A percentile compares a stretch with the other conserved stretches of the same genome.
phyloP scores from a whole-genome alignment of 164 flowering plant species.

The Piper betle region DNA sequence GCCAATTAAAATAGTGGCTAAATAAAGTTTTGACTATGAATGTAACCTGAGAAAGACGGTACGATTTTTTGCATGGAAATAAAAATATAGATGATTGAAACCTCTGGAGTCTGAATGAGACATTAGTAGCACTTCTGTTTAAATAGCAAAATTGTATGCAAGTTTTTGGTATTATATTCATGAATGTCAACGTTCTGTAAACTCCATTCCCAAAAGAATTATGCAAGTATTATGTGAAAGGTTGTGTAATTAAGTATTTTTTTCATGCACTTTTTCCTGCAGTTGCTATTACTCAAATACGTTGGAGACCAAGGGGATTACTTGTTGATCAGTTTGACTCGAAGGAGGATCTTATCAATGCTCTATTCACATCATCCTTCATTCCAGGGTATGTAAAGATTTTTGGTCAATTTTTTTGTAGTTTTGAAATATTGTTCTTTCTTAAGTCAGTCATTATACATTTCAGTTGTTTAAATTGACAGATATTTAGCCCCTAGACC shows the following conservation, averaged over 20 bases:
- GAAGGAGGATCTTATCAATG: conserved; percentile 86
- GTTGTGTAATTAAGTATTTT: neutral
- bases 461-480: conserved; percentile 5
- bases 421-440: too few species aligned
- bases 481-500: conserved; percentile 94
- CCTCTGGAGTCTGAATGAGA: too few species aligned
- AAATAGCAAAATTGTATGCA: too few species aligned
- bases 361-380: conserved; percentile 82
- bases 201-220: too few species aligned
- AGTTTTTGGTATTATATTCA: too few species aligned
- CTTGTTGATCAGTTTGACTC: conserved; percentile 92
- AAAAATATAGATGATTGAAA: too few species aligned
- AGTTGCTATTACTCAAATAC: conserved; percentile 91
- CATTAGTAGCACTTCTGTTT: too few species aligned
- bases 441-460: neutral
- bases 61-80: too few species aligned
- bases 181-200: too few species aligned
- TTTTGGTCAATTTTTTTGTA: neutral
- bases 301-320: conserved; percentile 83
- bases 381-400: conserved; percentile 64
- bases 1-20: neutral
- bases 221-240: too few species aligned
- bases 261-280: conserved; percentile 8
- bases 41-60: too few species aligned
- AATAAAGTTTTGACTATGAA: neutral